Evolutionary conservation across 345 rosid species (phyloP).

Genomic region (Turnera subulata): DNA sequence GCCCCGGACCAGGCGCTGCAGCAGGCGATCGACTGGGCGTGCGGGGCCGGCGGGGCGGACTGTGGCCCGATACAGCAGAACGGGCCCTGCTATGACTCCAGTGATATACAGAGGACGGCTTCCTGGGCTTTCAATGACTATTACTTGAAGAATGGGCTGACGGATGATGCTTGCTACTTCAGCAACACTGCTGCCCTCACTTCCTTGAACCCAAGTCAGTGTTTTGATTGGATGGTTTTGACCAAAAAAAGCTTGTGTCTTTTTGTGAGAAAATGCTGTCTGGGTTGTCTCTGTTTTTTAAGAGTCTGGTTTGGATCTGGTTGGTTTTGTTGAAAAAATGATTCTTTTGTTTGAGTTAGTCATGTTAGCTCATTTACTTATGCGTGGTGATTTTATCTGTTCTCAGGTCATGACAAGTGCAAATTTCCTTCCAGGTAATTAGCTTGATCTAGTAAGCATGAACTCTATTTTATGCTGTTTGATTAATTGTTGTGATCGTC

Average conservation of each 20-base stretch:
- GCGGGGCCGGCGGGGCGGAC: slow-evolving; percentile 62
- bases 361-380: not conserved
- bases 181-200: slow-evolving; percentile 67
- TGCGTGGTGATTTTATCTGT: not conserved
- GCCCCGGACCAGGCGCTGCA: slow-evolving; percentile 65
- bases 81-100: slow-evolving; percentile 58
- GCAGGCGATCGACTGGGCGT: slow-evolving; percentile 76
- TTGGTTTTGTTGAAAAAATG: too few species aligned
- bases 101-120: slow-evolving; percentile 55
- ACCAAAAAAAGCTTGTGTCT: too few species aligned
- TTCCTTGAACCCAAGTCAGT: slow-evolving; percentile 72
- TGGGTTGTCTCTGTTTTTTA: too few species aligned
- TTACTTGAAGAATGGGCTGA: slow-evolving; percentile 59
- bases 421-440: slow-evolving; percentile 79
- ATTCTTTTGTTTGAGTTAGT: not conserved
- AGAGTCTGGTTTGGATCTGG: too few species aligned
- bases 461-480: not conserved
- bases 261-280: not conserved
- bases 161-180: slow-evolving; percentile 70
- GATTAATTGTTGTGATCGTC: not conserved
- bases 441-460: not conserved
- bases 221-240: too few species aligned
- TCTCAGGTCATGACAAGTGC: slow-evolving; percentile 70
- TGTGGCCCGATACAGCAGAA: slow-evolving; percentile 62
- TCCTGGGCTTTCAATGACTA: slow-evolving; percentile 78